Percentiles rank a stretch among this genome's conserved stretches.
phyloP scores from a whole-genome alignment of 2,329 filamentous ascomycete genomes.

The Fusarium sp. region DNA sequence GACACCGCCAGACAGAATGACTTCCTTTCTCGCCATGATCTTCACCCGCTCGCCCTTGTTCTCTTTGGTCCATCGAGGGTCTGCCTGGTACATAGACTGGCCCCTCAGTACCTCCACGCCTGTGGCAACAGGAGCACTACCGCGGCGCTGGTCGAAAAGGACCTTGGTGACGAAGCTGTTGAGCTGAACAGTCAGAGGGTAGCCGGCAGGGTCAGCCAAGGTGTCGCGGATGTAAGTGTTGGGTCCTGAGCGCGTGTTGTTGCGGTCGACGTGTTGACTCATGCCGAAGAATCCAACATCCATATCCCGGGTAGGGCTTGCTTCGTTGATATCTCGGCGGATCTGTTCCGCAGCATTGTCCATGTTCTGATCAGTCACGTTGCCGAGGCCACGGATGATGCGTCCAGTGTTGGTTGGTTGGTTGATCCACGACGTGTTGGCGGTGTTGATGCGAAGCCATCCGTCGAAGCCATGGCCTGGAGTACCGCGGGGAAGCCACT shows the following conservation, averaged over 20 bases:
- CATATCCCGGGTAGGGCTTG: too few relatives aligned
- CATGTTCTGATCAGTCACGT: too few relatives aligned
- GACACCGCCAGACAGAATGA: conserved; percentile 62
- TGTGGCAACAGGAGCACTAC: conserved; percentile 46
- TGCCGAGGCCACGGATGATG: too few relatives aligned
- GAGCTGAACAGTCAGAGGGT: not conserved
- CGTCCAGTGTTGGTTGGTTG: too few relatives aligned
- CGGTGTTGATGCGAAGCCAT: too few relatives aligned
- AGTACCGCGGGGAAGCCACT: conserved; percentile 57
- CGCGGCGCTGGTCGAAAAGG: conserved; percentile 25
- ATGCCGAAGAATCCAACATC: too few relatives aligned
- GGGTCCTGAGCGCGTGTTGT: too few relatives aligned
- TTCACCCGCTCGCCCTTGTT: conserved; percentile 48
- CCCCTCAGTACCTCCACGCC: conserved; percentile 63
- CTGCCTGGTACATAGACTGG: conserved; percentile 58
- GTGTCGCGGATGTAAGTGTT: too few relatives aligned
- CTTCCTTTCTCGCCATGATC: conserved; percentile 57
- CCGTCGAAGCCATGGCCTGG: conserved; percentile 67
- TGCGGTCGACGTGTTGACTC: too few relatives aligned
- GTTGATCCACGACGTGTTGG: too few relatives aligned
- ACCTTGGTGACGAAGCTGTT: not conserved
- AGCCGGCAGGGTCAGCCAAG: conserved; percentile 59
- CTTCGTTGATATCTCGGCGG: too few relatives aligned
- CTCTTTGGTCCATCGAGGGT: conserved; percentile 50
- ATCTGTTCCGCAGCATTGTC: too few relatives aligned